Base-by-base conservation (phyloP, 2,329 filamentous ascomycete species). In the Aspergillus spinulosporus region DNA sequence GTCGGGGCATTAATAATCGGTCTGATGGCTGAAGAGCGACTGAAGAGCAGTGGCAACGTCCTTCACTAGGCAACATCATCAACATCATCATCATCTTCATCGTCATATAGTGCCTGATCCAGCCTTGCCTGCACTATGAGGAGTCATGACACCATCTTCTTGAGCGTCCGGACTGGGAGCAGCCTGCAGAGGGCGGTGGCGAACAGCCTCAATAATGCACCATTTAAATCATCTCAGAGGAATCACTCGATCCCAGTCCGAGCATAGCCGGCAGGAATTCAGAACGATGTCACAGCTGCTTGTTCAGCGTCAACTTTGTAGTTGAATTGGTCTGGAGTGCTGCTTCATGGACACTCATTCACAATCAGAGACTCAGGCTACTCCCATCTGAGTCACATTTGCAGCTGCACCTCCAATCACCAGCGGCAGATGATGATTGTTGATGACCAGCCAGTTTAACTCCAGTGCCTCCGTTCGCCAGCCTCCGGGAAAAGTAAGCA, bases 381-480 rank as follows among this genome's bases (percentile, higher is more conserved):
- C 21, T 14, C 40, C 31, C 56, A 36, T 59, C 53, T 61, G 59
- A 59, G 56, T 61, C 59, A 56, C 46, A 51, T 53, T 21, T 54
- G 59, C 49, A 49, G 21, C 21, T 21, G 21, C 21, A 21, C 21
- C 21, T 46, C 59, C 59, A 60, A 60, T 60, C 58, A 58, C 29
- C 28, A 37, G n/a, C 34, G 34, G 34, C 34, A 37, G 34, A 37
- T 37, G 34, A 37, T 37, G 34, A 37, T 37, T 4, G 9, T 37
- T 12, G 34, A 37, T 37, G 34, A 37, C 21, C 36, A 31, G 37
- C 32, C 6, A 26, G 7, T 32, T 32, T 34, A 32, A 14, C n/a
- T n/a, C 45, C 29, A 14, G 21, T 21, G 7, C 14, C 14, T 32
- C 15, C 32, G 8, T 8, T 21, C 21, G 21, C 32, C 26, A 21